Percentiles rank a stretch among this genome's conserved stretches.
Conservation (phyloP, 1,284 basidiomycete species). For the Golubevia pallescens region DNA sequence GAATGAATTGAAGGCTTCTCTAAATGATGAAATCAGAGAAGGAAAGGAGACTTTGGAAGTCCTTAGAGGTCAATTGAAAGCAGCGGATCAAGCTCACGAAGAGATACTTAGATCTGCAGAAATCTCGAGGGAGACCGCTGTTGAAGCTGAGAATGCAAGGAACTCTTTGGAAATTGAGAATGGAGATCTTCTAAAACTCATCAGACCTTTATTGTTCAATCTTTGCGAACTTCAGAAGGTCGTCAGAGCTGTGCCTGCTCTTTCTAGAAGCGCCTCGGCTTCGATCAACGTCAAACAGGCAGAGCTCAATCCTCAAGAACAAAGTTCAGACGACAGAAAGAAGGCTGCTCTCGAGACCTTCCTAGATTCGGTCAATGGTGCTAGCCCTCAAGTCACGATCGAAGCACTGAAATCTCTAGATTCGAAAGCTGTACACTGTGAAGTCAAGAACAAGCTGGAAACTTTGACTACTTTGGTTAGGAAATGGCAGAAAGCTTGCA, state of each 20-base stretch:
- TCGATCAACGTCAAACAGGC: slow-evolving; percentile 6
- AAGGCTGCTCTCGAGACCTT: too few relatives aligned
- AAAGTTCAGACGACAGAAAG: neutral
- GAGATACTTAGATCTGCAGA: slow-evolving; percentile 44
- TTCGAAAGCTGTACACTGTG: neutral
- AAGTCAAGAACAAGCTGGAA: slow-evolving; percentile 70
- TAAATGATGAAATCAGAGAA: slow-evolving; percentile 23
- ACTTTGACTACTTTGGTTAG: slow-evolving; percentile 75
- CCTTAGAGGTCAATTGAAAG: slow-evolving; percentile 44
- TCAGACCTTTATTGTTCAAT: slow-evolving; percentile 25
- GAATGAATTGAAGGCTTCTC: slow-evolving; percentile 15
- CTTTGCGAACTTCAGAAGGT: slow-evolving; percentile 22
- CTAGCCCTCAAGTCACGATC: neutral
- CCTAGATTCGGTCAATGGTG: too few relatives aligned
- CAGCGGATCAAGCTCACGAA: slow-evolving; percentile 48
- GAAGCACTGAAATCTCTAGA: neutral
- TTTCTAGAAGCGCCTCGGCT: slow-evolving; percentile 16
- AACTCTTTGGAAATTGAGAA: slow-evolving; percentile 30
- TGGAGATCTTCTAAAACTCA: slow-evolving; percentile 29
- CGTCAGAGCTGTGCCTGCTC: slow-evolving; percentile 33
- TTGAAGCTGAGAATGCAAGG: slow-evolving; percentile 30
- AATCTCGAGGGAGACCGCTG: slow-evolving; percentile 28
- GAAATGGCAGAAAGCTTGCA: slow-evolving; percentile 93
- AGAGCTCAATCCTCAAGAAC: slow-evolving; percentile 9
- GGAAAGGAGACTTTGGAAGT: slow-evolving; percentile 15